Base-by-base conservation (phyloP, 371 early-diverging fungal species). In the Mortierella sp. region DNA sequence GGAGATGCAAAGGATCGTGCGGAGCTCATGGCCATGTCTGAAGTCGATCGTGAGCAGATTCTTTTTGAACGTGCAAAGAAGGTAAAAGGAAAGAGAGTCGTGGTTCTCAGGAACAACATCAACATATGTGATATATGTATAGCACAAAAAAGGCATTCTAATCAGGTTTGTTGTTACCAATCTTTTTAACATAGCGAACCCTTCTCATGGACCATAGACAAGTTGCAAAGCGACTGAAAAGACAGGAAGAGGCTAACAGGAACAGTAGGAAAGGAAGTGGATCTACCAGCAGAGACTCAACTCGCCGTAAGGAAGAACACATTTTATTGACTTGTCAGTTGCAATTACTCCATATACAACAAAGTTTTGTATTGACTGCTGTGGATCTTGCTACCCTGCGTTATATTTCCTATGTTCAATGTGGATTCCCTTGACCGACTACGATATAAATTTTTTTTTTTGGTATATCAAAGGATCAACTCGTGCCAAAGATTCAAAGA, bases 31-130 rank as follows among this genome's bases (percentile, higher is more conserved):
- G 87, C 92, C 23, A 82, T 93, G 68, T 86, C 90, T 9, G 94
- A 94, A 83, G 88, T 93, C 7, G 93, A 94, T 61, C 89, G 95
- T 77, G 94, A 94, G 71, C 86, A 88, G 37, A 93, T 94, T 76
- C 78, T 94, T 35, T 86, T 89, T 54, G 94, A 94, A 60, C 92
- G 94, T 61, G 91, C 91, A 47, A 94, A 94, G 64, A 87, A 88
- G 78, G 83, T 89, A 61, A 17, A 47, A 17, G 3, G n/a, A n/a
- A n/a, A n/a, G n/a, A n/a, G n/a, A n/a, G n/a, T n/a, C n/a, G n/a
- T n/a, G n/a, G n/a, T n/a, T n/a, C n/a, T n/a, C n/a, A n/a, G n/a
- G n/a, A n/a, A n/a, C n/a, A n/a, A n/a, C n/a, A n/a, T n/a, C n/a
- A n/a, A n/a, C n/a, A n/a, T n/a, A n/a, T n/a, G 40, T 40, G 40